Conservation (phyloP, 2,329 filamentous ascomycete genomes). For the Chaetoscypha palmicola region DNA sequence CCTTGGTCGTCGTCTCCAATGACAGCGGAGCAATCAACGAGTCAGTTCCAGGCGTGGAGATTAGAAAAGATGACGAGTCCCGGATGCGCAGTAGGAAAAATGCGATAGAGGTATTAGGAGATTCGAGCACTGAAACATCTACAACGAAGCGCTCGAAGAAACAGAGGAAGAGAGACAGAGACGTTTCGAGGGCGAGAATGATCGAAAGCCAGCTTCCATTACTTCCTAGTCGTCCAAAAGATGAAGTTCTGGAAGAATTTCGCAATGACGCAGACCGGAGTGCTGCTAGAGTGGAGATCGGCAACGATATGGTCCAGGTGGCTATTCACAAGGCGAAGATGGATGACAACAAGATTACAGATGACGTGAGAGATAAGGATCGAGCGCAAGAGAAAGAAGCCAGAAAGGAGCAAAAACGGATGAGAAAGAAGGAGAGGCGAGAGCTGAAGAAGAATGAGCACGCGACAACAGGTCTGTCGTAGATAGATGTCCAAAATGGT, state of each 20-base stretch:
- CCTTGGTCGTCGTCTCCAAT: background rate
- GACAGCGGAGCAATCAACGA: too few species aligned
- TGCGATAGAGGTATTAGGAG: too few species aligned
- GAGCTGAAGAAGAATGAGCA: conserved; percentile 18
- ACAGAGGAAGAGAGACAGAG: background rate
- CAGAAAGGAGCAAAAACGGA: conserved; percentile 11
- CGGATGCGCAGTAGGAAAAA: too few species aligned
- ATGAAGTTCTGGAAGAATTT: background rate
- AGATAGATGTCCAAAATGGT: too few species aligned
- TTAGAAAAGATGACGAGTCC: too few species aligned
- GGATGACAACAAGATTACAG: background rate
- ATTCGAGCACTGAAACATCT: too few species aligned
- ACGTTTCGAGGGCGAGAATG: background rate
- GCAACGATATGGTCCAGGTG: too few species aligned
- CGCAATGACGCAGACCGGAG: too few species aligned
- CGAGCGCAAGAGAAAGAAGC: conserved; percentile 5
- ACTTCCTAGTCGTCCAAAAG: background rate
- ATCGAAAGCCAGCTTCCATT: background rate
- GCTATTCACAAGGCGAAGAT: background rate
- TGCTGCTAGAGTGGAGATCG: background rate
- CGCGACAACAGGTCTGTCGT: conserved; percentile 8
- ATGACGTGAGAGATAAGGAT: conserved; percentile 2
- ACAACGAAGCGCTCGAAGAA: background rate
- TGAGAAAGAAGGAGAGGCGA: conserved; percentile 17
- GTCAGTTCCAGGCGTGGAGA: too few species aligned